Evolutionary conservation across 768 basidiomycete genomes (phyloP).

Genomic region (Suillus luteus): DNA sequence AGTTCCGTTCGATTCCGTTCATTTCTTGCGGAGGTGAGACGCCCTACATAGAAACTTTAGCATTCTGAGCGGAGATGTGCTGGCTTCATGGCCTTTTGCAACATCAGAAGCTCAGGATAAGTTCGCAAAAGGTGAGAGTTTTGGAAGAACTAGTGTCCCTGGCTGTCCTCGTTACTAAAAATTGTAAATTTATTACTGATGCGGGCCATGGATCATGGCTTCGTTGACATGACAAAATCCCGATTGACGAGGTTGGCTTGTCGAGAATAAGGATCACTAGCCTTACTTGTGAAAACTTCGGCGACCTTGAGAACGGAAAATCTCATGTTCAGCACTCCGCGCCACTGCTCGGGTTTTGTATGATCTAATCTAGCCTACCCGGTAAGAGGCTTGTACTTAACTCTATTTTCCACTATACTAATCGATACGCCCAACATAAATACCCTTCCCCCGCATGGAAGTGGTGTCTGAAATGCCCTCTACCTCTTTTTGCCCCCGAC

Average conservation of each 20-base stretch:
- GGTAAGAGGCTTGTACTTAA: constrained; percentile 25
- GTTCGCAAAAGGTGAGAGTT: constrained; percentile 18
- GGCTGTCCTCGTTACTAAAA: constrained; percentile 17
- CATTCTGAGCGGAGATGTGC: constrained; percentile 31
- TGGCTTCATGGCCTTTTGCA: constrained; percentile 18
- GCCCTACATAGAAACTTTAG: constrained; percentile 22
- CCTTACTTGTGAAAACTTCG: constrained; percentile 11
- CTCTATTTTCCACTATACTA: constrained; percentile 30
- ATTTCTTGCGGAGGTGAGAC: constrained; percentile 33
- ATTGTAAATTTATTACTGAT: constrained; percentile 16
- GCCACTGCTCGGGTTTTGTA: constrained; percentile 25
- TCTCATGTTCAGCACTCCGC: constrained; percentile 18
- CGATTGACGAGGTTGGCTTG: constrained; percentile 8
- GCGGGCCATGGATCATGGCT: constrained; percentile 11
- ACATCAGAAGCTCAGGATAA: constrained; percentile 18
- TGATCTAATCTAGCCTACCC: constrained; percentile 30
- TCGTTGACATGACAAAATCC: constrained; percentile 26
- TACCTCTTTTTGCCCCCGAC: constrained; percentile 24
- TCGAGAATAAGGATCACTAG: constrained; percentile 13
- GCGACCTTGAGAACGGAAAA: constrained; percentile 13
- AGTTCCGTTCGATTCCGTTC: constrained; percentile 28
- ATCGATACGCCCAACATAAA: constrained; percentile 33
- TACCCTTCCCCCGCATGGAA: constrained; percentile 26
- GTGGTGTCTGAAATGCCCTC: constrained; percentile 30
- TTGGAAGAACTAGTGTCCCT: constrained; percentile 11